A percentile compares a stretch with the other conserved stretches of the same genome.
Evolutionary conservation across 495 filamentous ascomycete genomes (phyloP).

Genomic region (Penicillium argentinense): DNA sequence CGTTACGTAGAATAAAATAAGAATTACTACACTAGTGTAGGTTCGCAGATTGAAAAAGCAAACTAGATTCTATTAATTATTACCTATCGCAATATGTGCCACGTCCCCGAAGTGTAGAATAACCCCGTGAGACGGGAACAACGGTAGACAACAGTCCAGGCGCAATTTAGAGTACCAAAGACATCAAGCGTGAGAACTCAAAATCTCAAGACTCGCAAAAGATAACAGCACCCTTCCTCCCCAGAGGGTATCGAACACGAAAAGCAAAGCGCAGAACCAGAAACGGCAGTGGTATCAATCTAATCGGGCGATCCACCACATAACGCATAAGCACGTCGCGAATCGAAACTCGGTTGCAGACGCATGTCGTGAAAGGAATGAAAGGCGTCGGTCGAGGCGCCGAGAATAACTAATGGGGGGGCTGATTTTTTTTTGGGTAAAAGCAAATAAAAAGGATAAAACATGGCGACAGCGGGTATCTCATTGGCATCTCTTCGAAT

Average conservation of each 20-base stretch:
- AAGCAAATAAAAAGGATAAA: constrained; percentile 17
- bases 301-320: constrained; percentile 44
- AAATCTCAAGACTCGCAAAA: constrained; percentile 2
- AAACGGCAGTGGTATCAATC: constrained; percentile 54
- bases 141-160: constrained; percentile 26
- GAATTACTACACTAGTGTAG: no score
- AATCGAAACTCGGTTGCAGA: constrained; percentile 35
- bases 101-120: constrained; percentile 19
- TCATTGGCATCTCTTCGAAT: constrained; percentile 25
- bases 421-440: constrained; percentile 18
- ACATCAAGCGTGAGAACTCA: neutral
- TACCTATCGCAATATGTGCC: constrained; percentile 32
- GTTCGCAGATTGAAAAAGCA: constrained; percentile 3
- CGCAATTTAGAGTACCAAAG: constrained; percentile 8
- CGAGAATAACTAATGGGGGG: constrained; percentile 16
- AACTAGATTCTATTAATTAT: constrained; percentile 38
- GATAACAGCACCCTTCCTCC: constrained; percentile 32
- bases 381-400: constrained; percentile 21
- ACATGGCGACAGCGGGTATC: constrained; percentile 40
- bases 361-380: constrained; percentile 45
- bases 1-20: no score
- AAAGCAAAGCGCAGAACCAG: constrained; percentile 28
- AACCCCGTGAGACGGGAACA: constrained; percentile 20
- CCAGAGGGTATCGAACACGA: constrained; percentile 41
- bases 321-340: constrained; percentile 38